These are phyloP conservation scores for Diaporthe amygdali DNA, from an alignment of 2,329 filamentous ascomycete species.

Conservation along the genomic window DNA sequence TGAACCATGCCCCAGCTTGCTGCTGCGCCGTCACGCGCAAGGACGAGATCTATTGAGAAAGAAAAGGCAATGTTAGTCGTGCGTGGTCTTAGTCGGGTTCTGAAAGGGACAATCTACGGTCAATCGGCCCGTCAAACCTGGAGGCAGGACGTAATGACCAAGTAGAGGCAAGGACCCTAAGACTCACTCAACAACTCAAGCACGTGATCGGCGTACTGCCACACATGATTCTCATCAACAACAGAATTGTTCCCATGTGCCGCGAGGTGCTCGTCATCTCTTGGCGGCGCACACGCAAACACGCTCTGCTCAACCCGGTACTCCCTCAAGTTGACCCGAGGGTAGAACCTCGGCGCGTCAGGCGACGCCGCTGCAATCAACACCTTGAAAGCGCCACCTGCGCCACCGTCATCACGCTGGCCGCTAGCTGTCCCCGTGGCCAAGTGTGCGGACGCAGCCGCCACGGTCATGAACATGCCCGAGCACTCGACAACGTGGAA, in stretches of 20 bases:
- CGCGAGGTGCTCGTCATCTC: neutral
- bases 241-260: neutral
- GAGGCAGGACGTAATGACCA: neutral
- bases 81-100: neutral
- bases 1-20: neutral
- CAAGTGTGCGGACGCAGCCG: neutral
- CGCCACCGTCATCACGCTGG: neutral
- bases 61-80: neutral
- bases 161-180: neutral
- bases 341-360: conserved; percentile 7
- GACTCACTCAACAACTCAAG: conserved; percentile 6
- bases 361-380: neutral
- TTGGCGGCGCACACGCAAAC: neutral
- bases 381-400: neutral
- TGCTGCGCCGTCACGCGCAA: conserved; percentile 3
- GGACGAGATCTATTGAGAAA: neutral
- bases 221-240: neutral
- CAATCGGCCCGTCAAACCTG: neutral
- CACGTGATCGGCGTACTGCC: neutral
- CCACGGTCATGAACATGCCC: neutral
- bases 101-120: neutral
- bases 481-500: conserved; percentile 1
- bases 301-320: conserved; percentile 1
- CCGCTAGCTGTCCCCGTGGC: neutral
- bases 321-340: neutral